Base-by-base conservation (phyloP, 441 rosid genomes). In the Dalechampia spathulata region DNA sequence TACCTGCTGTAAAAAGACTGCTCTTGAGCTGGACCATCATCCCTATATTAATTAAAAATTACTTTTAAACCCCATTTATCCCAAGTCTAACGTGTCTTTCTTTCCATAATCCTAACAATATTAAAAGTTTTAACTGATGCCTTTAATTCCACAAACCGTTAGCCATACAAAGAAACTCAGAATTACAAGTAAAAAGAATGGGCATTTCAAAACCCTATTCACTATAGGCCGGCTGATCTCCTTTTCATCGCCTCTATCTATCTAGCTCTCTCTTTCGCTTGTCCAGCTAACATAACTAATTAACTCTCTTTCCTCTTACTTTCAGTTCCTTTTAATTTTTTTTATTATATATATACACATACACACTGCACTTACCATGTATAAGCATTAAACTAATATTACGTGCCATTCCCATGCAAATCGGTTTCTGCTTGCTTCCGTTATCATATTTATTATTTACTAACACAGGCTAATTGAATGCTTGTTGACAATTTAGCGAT, bases 131-230 rank as follows among this genome's bases (percentile, higher is more conserved):
- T 3, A 23, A 21, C 40, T 49, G 7, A 49, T 37, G 50, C 37
- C 64, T 66, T 63, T 57, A 64, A 62, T 57, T 28, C 50, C 63
- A 60, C 49, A 59, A 70, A 79, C 83, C 83, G 78, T 75, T 82
- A 55, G 44, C 55, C 59, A 13, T 27, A 15, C 20, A 32, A 20
- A 23, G 8, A 60, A 53, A 82, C 72, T 69, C 74, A 69, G 75
- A 79, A 75, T 68, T 65, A 73, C 66, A 64, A 69, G 71, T 65
- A 70, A 73, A 75, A 55, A n/a, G n/a, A n/a, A n/a, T 30, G 34
- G 71, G 79, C 74, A 77, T 72, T 65, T 40, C 63, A 57, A 64
- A 67, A 55, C 69, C 62, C 82, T 76, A 74, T 34, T 16, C 38
- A 25, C 14, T 44, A 15, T 75, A 66, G 83, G 74, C 57, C 80